phyloP scores from a whole-genome alignment of 2,329 filamentous ascomycete species.

The Fusarium nygamai region DNA sequence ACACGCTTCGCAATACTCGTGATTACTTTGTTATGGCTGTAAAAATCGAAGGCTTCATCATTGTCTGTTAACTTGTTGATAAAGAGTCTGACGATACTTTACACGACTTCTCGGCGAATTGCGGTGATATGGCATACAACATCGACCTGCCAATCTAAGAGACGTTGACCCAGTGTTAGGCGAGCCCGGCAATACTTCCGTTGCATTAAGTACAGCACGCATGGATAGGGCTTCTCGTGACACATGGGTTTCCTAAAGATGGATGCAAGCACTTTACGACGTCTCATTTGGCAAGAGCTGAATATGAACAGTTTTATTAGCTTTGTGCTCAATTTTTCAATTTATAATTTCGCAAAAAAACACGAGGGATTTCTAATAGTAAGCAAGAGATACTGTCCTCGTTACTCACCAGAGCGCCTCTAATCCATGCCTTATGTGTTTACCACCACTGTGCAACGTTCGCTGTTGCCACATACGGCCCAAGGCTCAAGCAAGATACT shows the following conservation, averaged over 20 bases:
- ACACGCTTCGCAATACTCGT: neutral
- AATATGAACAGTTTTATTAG: constrained; percentile 37
- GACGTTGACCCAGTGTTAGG: constrained; percentile 30
- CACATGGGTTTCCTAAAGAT: constrained; percentile 16
- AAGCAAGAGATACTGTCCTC: neutral
- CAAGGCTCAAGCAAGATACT: constrained; percentile 4
- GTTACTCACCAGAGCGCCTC: neutral
- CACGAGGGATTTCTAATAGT: neutral
- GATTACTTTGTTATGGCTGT: neutral
- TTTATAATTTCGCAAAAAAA: constrained; percentile 1
- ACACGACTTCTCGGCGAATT: constrained; percentile 12
- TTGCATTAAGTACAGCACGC: constrained; percentile 27
- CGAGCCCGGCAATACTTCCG: constrained; percentile 38
- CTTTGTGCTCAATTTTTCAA: constrained; percentile 2
- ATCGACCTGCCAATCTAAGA: constrained; percentile 19
- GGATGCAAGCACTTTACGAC: constrained; percentile 18
- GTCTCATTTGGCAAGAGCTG: constrained; percentile 36
- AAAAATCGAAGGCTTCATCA: neutral
- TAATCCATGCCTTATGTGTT: neutral
- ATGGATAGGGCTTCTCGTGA: constrained; percentile 22
- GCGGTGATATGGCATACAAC: neutral
- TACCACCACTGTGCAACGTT: neutral
- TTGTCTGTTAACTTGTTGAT: neutral
- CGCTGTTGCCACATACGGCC: neutral
- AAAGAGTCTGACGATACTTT: neutral